Percentiles rank a stretch among this genome's conserved stretches.
These are phyloP conservation scores for Striga hermonthica DNA, from an alignment of 305 asterid species.

Conservation along the genomic window DNA sequence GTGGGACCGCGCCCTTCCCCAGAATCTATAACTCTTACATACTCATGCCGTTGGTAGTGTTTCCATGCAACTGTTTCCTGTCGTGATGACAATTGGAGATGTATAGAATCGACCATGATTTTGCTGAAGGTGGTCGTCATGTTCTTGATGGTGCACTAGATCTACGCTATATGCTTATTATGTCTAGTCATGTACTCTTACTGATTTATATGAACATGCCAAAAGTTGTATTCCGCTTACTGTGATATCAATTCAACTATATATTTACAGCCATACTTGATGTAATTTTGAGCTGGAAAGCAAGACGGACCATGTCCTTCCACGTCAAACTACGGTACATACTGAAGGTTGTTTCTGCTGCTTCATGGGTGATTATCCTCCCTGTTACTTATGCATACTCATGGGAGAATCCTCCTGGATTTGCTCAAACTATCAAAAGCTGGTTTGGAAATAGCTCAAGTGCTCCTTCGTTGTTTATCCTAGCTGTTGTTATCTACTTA, in stretches of 20 bases:
- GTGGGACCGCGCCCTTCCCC: conserved; percentile 10
- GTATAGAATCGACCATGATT: conserved; percentile 22
- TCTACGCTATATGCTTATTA: conserved; percentile 13
- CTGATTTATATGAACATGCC: conserved; percentile 11
- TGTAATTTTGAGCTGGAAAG: conserved; percentile 83
- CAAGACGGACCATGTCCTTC: conserved; percentile 87
- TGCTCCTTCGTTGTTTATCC: conserved; percentile 76
- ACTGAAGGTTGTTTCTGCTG: conserved; percentile 83
- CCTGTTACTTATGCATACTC: conserved; percentile 96
- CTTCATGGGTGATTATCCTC: conserved; percentile 90
- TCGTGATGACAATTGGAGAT: conserved; percentile 17
- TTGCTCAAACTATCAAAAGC: conserved; percentile 83
- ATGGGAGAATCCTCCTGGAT: conserved; percentile 84
- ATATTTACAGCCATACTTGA: conserved; percentile 77
- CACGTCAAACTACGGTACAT: conserved; percentile 88
- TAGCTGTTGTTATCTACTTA: conserved; percentile 91
- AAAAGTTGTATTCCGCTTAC: conserved; percentile 23
- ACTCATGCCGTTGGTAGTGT: conserved; percentile 25
- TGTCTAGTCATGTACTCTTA: conserved; percentile 5
- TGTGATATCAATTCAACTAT: conserved; percentile 27
- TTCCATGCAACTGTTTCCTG: conserved; percentile 5
- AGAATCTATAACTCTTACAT: too few species aligned
- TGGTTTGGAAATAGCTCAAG: conserved; percentile 88
- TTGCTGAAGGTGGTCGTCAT: conserved; percentile 7
- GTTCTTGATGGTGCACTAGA: conserved; percentile 15